phyloP scores from a whole-genome alignment of 306 rosid genomes.

The Quercus ilex region DNA sequence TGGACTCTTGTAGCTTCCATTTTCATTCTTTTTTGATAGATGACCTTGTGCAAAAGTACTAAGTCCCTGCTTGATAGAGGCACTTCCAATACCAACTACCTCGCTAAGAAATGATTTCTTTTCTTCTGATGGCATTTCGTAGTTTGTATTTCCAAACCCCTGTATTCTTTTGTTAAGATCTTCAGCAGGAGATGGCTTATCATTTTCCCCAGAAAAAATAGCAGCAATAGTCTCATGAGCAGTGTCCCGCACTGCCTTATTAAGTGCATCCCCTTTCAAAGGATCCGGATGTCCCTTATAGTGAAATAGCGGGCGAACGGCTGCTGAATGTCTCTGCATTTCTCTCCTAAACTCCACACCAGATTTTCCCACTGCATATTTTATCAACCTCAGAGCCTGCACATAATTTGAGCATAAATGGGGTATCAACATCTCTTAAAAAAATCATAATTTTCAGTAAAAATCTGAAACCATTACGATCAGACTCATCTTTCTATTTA shows the following conservation, averaged over 20 bases:
- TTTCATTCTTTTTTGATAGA: constrained; percentile 70
- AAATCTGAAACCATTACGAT: neutral
- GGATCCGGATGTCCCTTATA: constrained; percentile 90
- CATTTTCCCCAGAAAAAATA: constrained; percentile 73
- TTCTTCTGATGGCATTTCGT: constrained; percentile 57
- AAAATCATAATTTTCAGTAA: neutral
- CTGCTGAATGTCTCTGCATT: constrained; percentile 95
- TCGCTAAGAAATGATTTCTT: constrained; percentile 86
- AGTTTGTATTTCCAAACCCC: constrained; percentile 93
- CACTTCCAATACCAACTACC: constrained; percentile 98
- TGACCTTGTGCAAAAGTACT: constrained; percentile 75
- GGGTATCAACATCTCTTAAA: constrained; percentile 1
- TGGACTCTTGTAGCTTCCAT: constrained; percentile 81
- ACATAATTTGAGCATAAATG: constrained; percentile 9
- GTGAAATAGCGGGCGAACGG: constrained; percentile 83
- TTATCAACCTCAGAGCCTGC: constrained; percentile 93
- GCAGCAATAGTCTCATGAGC: constrained; percentile 85
- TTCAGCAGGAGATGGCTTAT: constrained; percentile 72
- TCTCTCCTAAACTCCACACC: constrained; percentile 98
- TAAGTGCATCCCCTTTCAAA: constrained; percentile 91
- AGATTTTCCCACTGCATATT: constrained; percentile 83
- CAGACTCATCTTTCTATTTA: neutral
- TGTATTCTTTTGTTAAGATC: constrained; percentile 81
- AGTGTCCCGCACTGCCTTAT: constrained; percentile 90
- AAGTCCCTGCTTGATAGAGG: constrained; percentile 90